Evolutionary conservation across 495 filamentous ascomycete genomes (phyloP).

Genomic region (Sphaerosporella brunnea): DNA sequence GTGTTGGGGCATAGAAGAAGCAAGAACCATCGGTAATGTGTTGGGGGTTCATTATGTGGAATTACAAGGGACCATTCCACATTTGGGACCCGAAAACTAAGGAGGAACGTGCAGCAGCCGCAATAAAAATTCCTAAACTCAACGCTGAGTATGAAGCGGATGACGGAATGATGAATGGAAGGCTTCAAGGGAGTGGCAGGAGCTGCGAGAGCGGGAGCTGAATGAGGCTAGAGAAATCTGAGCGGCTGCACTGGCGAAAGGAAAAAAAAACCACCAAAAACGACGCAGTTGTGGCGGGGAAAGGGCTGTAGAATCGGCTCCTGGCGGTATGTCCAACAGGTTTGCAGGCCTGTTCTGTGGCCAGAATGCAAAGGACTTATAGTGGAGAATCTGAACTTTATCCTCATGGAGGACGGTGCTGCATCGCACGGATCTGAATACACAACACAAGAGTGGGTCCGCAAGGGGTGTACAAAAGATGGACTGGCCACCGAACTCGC

Average conservation of each 20-base stretch:
- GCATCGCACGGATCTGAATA: not conserved
- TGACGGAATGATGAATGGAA: too few relatives aligned
- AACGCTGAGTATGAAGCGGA: not conserved
- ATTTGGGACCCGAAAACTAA: too few relatives aligned
- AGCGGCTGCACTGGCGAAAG: not conserved
- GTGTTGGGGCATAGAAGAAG: not conserved
- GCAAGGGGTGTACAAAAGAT: conserved; percentile 4
- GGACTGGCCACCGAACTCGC: conserved; percentile 9
- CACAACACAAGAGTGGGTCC: not conserved
- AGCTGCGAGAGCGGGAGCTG: too few relatives aligned
- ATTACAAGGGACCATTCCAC: too few relatives aligned
- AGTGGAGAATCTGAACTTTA: not conserved
- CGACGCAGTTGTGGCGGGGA: not conserved
- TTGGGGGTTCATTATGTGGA: too few relatives aligned
- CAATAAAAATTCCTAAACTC: not conserved
- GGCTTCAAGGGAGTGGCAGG: too few relatives aligned
- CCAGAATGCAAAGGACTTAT: not conserved
- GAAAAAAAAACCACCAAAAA: not conserved
- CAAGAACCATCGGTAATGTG: too few relatives aligned
- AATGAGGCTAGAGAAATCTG: too few relatives aligned
- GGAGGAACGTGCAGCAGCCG: not conserved
- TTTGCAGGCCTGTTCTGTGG: not conserved
- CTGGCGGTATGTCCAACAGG: conserved; percentile 2
- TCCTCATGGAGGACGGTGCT: conserved; percentile 4
- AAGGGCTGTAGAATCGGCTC: not conserved